These are phyloP conservation scores for Panaeolus cyanescens DNA, from an alignment of 768 basidiomycete genomes.

Conservation along the genomic window DNA sequence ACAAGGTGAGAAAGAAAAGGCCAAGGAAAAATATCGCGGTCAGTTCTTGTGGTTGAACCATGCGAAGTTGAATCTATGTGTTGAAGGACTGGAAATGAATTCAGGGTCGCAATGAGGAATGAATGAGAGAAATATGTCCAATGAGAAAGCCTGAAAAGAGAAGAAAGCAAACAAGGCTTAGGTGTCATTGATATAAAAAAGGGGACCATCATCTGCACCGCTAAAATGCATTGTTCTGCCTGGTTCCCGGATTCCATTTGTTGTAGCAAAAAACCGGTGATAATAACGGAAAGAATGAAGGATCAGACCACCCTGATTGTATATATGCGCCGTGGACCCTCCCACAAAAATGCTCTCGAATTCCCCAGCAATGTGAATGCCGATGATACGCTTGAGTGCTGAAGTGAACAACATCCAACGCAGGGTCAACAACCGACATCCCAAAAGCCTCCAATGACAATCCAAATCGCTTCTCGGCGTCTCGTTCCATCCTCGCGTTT, in stretches of 20 bases:
- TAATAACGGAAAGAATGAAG: neutral
- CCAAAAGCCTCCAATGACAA: neutral
- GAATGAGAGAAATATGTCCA: neutral
- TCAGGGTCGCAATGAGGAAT: neutral
- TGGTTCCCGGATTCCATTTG: conserved; percentile 1
- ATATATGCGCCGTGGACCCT: neutral
- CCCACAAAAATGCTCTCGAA: neutral
- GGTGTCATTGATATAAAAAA: neutral
- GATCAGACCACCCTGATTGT: neutral
- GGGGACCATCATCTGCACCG: neutral
- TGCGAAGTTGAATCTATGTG: neutral
- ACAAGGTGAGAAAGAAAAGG: neutral
- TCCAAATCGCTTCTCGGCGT: neutral
- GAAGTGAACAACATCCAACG: neutral
- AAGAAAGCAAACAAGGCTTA: neutral
- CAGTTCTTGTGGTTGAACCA: neutral
- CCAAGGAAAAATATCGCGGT: neutral
- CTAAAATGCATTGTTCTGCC: neutral
- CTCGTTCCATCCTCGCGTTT: neutral
- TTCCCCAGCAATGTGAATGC: neutral
- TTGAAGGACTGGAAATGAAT: neutral
- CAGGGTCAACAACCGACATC: neutral
- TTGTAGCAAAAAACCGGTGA: neutral
- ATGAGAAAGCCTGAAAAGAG: neutral
- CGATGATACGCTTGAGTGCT: neutral